Conservation (phyloP, 2,329 filamentous ascomycete species). For the Hypocreales sp. region DNA sequence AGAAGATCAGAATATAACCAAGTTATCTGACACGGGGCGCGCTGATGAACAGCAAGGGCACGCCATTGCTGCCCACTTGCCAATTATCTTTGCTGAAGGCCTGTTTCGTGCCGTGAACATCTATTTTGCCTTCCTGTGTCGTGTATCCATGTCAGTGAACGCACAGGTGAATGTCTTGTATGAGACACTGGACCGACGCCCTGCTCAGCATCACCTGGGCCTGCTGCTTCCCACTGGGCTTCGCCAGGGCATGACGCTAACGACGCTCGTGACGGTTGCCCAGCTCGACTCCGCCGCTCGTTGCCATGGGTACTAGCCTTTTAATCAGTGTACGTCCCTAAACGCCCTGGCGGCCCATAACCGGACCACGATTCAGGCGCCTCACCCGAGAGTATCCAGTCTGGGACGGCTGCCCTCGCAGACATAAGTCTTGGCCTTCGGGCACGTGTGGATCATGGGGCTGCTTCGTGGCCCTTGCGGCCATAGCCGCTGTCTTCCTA, state of each 20-base stretch:
- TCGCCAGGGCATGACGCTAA: conserved; percentile 18
- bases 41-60: too few relatives aligned
- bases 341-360: conserved; percentile 10
- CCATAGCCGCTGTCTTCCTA: conserved; percentile 7
- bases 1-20: too few relatives aligned
- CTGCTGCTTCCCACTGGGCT: conserved; percentile 19
- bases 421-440: conserved; percentile 14
- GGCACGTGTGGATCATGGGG: conserved; percentile 17
- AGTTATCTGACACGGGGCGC: too few relatives aligned
- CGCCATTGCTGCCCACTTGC: too few relatives aligned
- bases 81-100: conserved; percentile 22
- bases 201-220: conserved; percentile 21
- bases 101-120: conserved; percentile 25
- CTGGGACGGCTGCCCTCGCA: conserved; percentile 10
- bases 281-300: conserved; percentile 21
- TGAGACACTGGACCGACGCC: conserved; percentile 12
- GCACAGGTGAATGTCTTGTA: conserved; percentile 14
- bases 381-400: conserved; percentile 12
- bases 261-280: conserved; percentile 18
- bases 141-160: neutral
- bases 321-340: conserved; percentile 21
- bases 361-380: conserved; percentile 11
- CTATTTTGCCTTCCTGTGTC: conserved; percentile 23
- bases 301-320: conserved; percentile 20
- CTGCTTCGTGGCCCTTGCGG: conserved; percentile 13